These are phyloP conservation scores for Spathaspora boniae DNA, from an alignment of 805 yeast species.

Conservation along the genomic window DNA sequence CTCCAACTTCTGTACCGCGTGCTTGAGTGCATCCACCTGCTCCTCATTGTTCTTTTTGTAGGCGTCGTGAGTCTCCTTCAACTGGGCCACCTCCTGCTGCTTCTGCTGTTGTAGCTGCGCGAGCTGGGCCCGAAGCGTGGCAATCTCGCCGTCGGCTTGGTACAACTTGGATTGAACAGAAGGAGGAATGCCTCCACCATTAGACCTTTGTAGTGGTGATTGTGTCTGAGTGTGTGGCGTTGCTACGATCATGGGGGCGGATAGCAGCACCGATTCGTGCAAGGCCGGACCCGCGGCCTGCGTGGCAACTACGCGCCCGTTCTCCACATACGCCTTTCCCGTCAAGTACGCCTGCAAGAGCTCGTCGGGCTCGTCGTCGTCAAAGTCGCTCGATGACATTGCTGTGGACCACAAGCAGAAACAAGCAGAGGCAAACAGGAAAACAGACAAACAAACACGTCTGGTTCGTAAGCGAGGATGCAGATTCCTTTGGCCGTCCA, in stretches of 20 bases:
- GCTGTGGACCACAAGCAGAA: constrained; percentile 7
- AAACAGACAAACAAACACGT: not conserved
- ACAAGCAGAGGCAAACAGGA: not conserved
- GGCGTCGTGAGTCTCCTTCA: constrained; percentile 17
- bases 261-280: no score
- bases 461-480: not conserved
- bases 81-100: constrained; percentile 31
- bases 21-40: constrained; percentile 27
- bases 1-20: constrained; percentile 34
- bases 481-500: no score
- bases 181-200: no score
- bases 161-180: constrained; percentile 32
- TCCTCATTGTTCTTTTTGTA: constrained; percentile 23
- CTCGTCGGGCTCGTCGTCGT: constrained; percentile 40
- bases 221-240: no score
- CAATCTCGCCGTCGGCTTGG: constrained; percentile 74
- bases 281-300: no score
- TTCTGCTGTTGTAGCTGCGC: constrained; percentile 41
- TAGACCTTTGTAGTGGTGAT: no score
- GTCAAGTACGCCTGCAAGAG: constrained; percentile 46
- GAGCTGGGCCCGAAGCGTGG: constrained; percentile 68
- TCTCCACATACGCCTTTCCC: constrained; percentile 14
- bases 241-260: no score
- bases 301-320: constrained; percentile 11
- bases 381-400: constrained; percentile 12